A percentile compares a stretch with the other conserved stretches of the same genome.
Evolutionary conservation across 495 filamentous ascomycete species (phyloP).

Genomic region (Choiromyces venosus): DNA sequence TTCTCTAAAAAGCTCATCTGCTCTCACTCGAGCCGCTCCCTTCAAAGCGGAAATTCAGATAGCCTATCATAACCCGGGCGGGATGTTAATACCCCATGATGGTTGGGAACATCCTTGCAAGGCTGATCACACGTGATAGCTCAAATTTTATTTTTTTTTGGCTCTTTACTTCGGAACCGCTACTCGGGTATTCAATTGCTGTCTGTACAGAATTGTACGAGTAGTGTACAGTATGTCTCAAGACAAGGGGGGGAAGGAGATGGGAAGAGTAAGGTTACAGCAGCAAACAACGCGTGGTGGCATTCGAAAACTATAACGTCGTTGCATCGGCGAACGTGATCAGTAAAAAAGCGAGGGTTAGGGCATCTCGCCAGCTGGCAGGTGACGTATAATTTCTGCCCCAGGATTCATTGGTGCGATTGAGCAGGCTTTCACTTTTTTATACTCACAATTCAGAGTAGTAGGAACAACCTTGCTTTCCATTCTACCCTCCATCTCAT

Average conservation of each 20-base stretch:
- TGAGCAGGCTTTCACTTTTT: background rate
- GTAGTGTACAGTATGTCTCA: background rate
- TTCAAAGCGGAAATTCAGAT: background rate
- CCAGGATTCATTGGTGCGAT: background rate
- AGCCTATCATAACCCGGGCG: background rate
- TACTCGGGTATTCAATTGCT: background rate
- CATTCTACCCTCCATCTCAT: background rate
- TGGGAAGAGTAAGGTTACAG: background rate
- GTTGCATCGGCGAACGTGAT: background rate
- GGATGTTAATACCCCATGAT: background rate
- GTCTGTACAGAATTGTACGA: background rate
- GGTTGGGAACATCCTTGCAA: background rate
- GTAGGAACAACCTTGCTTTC: background rate
- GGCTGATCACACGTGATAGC: background rate
- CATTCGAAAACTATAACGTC: background rate
- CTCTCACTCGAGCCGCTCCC: background rate
- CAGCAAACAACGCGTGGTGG: background rate
- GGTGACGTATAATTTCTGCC: slow-evolving; percentile 1
- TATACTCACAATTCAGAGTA: background rate
- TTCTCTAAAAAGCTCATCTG: background rate
- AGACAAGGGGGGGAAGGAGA: background rate
- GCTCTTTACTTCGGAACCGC: background rate
- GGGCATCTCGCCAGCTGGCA: slow-evolving; percentile 1
- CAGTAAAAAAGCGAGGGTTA: background rate
- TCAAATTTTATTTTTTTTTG: background rate